Conservation (phyloP, 202 grass and related monocot genomes). For the Elaeis oleifera region DNA sequence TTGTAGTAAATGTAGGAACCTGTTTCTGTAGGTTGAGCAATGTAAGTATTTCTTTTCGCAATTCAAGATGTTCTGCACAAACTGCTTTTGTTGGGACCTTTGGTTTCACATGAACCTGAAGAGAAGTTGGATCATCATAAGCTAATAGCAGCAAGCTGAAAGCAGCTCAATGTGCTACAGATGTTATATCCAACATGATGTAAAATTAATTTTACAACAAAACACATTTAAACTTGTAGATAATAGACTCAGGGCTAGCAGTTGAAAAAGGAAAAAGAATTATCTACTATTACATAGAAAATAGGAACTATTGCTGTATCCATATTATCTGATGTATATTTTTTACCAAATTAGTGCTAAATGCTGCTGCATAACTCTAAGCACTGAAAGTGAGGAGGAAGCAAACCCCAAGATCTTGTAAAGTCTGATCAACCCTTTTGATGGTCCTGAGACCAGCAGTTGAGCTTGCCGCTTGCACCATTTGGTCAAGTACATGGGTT, state of each 20-base stretch:
- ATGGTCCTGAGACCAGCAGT: slow-evolving; percentile 82
- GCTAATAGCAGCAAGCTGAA: too few relatives aligned
- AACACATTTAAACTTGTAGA: too few relatives aligned
- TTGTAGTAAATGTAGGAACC: background rate
- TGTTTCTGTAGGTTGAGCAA: slow-evolving; percentile 29
- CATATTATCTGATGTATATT: too few relatives aligned
- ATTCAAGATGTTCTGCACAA: slow-evolving; percentile 28
- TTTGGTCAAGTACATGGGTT: slow-evolving; percentile 87
- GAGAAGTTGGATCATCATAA: background rate
- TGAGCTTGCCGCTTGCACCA: slow-evolving; percentile 83
- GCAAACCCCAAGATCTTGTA: slow-evolving; percentile 93
- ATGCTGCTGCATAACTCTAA: background rate
- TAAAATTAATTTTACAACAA: too few relatives aligned
- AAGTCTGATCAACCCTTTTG: slow-evolving; percentile 84
- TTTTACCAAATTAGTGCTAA: background rate
- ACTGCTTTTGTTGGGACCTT: slow-evolving; percentile 27
- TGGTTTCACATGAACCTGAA: slow-evolving; percentile 28
- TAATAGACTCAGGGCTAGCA: too few relatives aligned
- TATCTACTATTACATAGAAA: too few relatives aligned
- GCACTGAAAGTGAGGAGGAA: background rate
- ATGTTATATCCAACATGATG: too few relatives aligned
- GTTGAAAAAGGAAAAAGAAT: too few relatives aligned
- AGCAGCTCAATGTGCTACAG: too few relatives aligned
- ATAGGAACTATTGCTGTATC: too few relatives aligned
- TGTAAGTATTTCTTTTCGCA: slow-evolving; percentile 32